Conservation (phyloP, 106 monocot species). For the Dactylorhiza incarnata region DNA sequence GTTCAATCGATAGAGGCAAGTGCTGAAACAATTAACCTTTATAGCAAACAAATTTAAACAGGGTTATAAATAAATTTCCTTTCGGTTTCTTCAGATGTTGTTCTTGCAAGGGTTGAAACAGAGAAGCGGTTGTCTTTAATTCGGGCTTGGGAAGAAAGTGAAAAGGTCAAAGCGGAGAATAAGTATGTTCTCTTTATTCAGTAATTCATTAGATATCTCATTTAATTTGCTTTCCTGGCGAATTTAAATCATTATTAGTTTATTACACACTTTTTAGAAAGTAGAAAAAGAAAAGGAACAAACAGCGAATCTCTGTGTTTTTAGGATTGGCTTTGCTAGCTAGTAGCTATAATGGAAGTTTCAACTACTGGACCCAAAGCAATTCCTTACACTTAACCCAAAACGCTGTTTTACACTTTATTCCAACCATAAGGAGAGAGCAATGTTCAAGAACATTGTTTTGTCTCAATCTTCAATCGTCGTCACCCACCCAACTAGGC, state of each 20-base stretch:
- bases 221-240: background rate
- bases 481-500: no score
- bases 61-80: background rate
- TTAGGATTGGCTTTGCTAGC: background rate
- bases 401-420: no score
- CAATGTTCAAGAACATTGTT: no score
- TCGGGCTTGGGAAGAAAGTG: conserved; percentile 60
- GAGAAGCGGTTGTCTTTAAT: conserved; percentile 55
- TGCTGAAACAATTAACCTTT: background rate
- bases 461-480: no score
- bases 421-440: no score
- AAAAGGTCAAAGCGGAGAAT: conserved; percentile 62
- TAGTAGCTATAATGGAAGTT: background rate
- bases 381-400: no score
- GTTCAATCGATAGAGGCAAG: conserved; percentile 48
- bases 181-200: conserved; percentile 27
- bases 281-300: background rate
- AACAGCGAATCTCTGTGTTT: background rate
- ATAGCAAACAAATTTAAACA: background rate
- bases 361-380: no score
- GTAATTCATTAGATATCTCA: background rate
- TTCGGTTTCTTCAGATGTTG: conserved; percentile 22
- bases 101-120: conserved; percentile 45
- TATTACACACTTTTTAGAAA: background rate
- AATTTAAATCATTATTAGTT: background rate